Evolutionary conservation across 805 yeast species (phyloP).

Genomic region (Kodamaea hsintzibuensis): DNA sequence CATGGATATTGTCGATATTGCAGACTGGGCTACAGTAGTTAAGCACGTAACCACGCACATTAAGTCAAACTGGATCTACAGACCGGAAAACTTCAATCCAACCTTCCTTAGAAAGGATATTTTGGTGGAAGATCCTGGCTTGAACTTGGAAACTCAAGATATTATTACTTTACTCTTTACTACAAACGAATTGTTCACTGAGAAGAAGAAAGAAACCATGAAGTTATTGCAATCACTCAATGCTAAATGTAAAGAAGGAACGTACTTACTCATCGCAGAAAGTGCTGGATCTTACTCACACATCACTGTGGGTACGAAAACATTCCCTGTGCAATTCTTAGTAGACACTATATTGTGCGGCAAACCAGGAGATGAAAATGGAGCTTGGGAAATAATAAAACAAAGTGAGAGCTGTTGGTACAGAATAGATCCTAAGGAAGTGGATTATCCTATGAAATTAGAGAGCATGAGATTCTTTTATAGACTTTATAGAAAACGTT

Average conservation of each 20-base stretch:
- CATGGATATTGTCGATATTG: slow-evolving; percentile 68
- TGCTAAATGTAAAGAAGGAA: slow-evolving; percentile 51
- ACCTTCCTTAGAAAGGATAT: slow-evolving; percentile 34
- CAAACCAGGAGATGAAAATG: slow-evolving; percentile 37
- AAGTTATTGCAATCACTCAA: slow-evolving; percentile 56
- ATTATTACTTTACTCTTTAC: slow-evolving; percentile 78
- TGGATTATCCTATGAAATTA: slow-evolving; percentile 63
- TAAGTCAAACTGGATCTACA: slow-evolving; percentile 54
- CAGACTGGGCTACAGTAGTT: slow-evolving; percentile 69
- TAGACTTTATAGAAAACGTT: slow-evolving; percentile 61
- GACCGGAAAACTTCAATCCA: slow-evolving; percentile 27
- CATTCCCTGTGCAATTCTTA: slow-evolving; percentile 79
- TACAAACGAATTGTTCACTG: slow-evolving; percentile 81
- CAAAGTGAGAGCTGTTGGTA: slow-evolving; percentile 83
- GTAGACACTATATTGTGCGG: slow-evolving; percentile 73
- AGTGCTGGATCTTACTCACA: slow-evolving; percentile 91
- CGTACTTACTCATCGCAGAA: slow-evolving; percentile 69
- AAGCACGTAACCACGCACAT: slow-evolving; percentile 45
- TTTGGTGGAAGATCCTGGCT: slow-evolving; percentile 18
- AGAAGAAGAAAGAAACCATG: slow-evolving; percentile 61
- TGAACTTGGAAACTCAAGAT: slow-evolving; percentile 28
- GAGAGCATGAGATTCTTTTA: slow-evolving; percentile 89
- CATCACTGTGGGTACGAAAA: slow-evolving; percentile 70
- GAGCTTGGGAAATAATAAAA: slow-evolving; percentile 66
- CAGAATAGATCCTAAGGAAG: slow-evolving; percentile 50